Base-by-base conservation (phyloP, 305 asterid genomes). In the Stenogyne calaminthoides region DNA sequence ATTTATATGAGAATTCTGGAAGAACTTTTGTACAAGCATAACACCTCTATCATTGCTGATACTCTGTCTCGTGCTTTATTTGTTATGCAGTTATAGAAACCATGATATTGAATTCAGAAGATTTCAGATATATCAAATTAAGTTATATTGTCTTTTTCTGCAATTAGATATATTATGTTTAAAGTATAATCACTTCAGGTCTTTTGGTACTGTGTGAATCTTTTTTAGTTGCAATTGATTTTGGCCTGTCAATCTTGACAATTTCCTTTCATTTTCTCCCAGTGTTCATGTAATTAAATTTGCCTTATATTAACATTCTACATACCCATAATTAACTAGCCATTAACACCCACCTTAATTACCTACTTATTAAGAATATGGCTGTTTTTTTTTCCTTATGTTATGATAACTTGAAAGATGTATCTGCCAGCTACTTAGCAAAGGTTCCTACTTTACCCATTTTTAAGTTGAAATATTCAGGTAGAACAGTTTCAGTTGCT, bases 361-460 rank as follows among this genome's bases (percentile, higher is more conserved):
- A 5, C 36, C 36, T 32, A 32, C 36, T 58, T 67, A 36, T 25
- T 55, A 46, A 61, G 69, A 14, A 69, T 34, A 74, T 58, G 40
- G 60, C 27, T 14, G 36, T 4, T 32, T n/a, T 67, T 57, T 42
- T 44, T 52, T 32, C 36, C 25, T 22, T 22, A 22, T 22, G 39
- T 34, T 34, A 34, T 34, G 39, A 34, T 34, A 34, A 34, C 39
- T 34, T 34, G 39, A 34, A 34, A 34, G 39, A 34, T 34, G 7
- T 34, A 34, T 34, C 39, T 34, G 7, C 39, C 7, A 34, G 7
- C 39, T 34, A 34, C 7, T 34, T 34, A 34, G 39, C 39, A 34
- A 7, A 5, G 39, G 6, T 2, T 34, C 6, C 39, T 25, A 25
- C 29, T 25, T 37, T 10, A 37, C 9, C 46, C 46, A 7, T 7